Base-by-base conservation (phyloP, 2,329 filamentous ascomycete species). In the Pleoardoris graminearum region DNA sequence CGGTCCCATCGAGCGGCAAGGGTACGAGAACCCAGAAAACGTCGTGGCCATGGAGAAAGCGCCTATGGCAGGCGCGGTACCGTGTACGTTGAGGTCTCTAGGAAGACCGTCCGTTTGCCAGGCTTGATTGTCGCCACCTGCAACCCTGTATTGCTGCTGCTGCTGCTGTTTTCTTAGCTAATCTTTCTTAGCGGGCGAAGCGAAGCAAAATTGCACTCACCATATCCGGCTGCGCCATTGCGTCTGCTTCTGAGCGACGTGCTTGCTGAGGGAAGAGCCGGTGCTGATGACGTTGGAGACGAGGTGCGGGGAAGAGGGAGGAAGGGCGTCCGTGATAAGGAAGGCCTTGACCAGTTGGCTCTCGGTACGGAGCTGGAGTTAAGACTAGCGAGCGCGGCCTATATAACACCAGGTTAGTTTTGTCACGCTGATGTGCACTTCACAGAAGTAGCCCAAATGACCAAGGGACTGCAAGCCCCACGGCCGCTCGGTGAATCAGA, bases 401-500 rank as follows among this genome's bases (percentile, higher is more conserved):
- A 48, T 48, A 39, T 32, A 25, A 16, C 7, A 17, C n/a, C n/a
- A n/a, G n/a, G 6, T 48, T 11, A 32, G 33, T 10, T 16, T 10
- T 16, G 19, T 36, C 23, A 50, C 36, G 38, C 21, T 46, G 33
- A 12, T 32, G 19, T 14, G 21, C 25, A 27, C 38, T 44, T 44
- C 38, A 38, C 48, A 50, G 29, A 35, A n/a, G 42, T 45, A 27
- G 19, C 29, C 6, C 25, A 17, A 12, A 7, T 21, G 27, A 22
- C 12, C 14, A 19, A 35, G 19, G 12, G 35, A 35, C 7, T n/a
- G 5, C 6, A 12, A 33, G 29, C 32, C 33, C 48, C 50, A 51
- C 49, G n/a, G 33, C 17, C 3, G 53, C 25, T 50, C 51, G 45
- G 62, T 66, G 62, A 66, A 61, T 59, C 53, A 30, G 50, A 30